Percentiles rank a stretch among this genome's conserved stretches.
Conservation (phyloP, 1,139 yeast genomes). For the Meyerozyma sp. region DNA sequence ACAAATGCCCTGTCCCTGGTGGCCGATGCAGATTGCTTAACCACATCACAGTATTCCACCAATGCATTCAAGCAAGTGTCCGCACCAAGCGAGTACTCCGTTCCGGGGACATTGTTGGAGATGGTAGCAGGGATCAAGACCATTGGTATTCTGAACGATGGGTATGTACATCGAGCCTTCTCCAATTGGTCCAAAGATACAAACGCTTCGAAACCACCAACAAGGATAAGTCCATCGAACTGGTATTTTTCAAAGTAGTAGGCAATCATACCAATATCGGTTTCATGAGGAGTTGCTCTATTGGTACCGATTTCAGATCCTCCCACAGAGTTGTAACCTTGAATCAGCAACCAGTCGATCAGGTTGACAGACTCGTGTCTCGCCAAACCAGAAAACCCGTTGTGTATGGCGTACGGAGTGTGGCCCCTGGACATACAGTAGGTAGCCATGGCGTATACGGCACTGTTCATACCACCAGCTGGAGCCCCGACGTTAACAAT, state of each 20-base stretch:
- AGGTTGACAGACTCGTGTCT: conserved; percentile 65
- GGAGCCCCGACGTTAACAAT: conserved; percentile 80
- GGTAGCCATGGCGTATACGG: conserved; percentile 69
- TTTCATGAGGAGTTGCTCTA: conserved; percentile 60
- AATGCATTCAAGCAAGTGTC: conserved; percentile 75
- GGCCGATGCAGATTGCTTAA: conserved; percentile 75
- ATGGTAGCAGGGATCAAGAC: conserved; percentile 78
- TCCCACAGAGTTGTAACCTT: conserved; percentile 70
- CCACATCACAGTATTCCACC: conserved; percentile 73
- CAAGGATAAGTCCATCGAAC: conserved; percentile 67
- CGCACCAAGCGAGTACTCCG: conserved; percentile 73
- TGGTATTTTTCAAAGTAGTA: conserved; percentile 68
- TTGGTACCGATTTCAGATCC: conserved; percentile 84
- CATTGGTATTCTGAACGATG: conserved; percentile 74
- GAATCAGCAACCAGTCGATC: conserved; percentile 63
- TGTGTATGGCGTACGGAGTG: conserved; percentile 64
- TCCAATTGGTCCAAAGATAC: conserved; percentile 63
- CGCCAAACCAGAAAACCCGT: conserved; percentile 74
- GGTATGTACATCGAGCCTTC: conserved; percentile 57
- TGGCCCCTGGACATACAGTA: conserved; percentile 76
- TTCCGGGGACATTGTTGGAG: conserved; percentile 80
- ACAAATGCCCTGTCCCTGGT: conserved; percentile 74
- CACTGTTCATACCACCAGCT: conserved; percentile 76
- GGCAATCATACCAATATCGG: conserved; percentile 70
- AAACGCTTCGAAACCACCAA: conserved; percentile 82